Evolutionary conservation across 2,329 filamentous ascomycete species (phyloP).

Genomic region (Talaromyces sp.): DNA sequence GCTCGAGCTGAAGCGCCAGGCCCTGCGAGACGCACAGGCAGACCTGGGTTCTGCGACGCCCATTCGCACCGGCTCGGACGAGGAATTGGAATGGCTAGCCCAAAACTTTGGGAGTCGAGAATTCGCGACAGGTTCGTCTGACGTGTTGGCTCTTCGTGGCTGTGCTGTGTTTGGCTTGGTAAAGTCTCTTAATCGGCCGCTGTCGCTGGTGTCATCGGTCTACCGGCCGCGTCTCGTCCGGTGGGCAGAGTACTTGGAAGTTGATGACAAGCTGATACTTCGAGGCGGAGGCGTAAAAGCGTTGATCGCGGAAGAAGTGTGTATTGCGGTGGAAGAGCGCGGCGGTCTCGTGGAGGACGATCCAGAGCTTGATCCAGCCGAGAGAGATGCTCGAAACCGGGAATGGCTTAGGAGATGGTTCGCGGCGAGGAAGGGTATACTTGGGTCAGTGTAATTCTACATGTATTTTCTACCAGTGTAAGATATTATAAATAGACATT

Average conservation of each 20-base stretch:
- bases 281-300: constrained; percentile 55
- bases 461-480: not conserved
- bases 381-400: constrained; percentile 25
- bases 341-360: constrained; percentile 39
- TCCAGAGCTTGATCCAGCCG: constrained; percentile 7
- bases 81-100: constrained; percentile 26
- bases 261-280: constrained; percentile 65
- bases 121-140: constrained; percentile 12
- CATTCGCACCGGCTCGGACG: constrained; percentile 13
- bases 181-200: constrained; percentile 36
- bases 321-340: constrained; percentile 64
- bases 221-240: constrained; percentile 50
- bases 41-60: constrained; percentile 12
- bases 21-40: constrained; percentile 19
- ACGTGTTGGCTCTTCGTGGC: constrained; percentile 23
- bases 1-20: constrained; percentile 38
- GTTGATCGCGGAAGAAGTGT: constrained; percentile 59
- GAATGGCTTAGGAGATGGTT: constrained; percentile 34
- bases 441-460: not conserved
- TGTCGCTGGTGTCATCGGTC: constrained; percentile 33
- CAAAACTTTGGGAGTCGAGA: constrained; percentile 16
- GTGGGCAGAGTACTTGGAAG: constrained; percentile 57
- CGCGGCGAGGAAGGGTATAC: constrained; percentile 6
- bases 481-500: not conserved
- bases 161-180: constrained; percentile 30